These are phyloP conservation scores for Lipomyces lipofer DNA, from an alignment of 805 yeast species.

Conservation along the genomic window DNA sequence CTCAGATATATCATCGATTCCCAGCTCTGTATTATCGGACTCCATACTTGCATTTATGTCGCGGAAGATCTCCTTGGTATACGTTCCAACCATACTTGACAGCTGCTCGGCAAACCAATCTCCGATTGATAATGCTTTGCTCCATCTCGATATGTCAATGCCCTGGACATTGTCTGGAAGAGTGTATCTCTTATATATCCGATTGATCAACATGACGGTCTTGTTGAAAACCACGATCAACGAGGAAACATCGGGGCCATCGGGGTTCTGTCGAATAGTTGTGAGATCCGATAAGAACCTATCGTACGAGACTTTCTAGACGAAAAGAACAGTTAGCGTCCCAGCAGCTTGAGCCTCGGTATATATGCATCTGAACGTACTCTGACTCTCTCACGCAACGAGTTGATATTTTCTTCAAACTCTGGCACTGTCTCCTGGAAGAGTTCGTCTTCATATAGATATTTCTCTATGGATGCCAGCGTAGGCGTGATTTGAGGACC, in stretches of 20 bases:
- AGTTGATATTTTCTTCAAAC: slow-evolving; percentile 5
- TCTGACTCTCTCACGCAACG: neutral
- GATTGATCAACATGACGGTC: neutral
- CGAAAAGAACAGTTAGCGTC: neutral
- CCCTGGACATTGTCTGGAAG: neutral
- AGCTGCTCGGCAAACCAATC: slow-evolving; percentile 11
- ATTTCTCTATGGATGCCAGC: slow-evolving; percentile 14
- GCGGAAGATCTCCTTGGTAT: neutral
- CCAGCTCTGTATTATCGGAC: slow-evolving; percentile 32
- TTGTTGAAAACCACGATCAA: slow-evolving; percentile 4
- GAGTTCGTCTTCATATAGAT: slow-evolving; percentile 8
- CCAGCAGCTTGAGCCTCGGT: neutral
- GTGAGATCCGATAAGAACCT: neutral
- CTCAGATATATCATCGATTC: slow-evolving; percentile 58
- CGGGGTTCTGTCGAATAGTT: neutral
- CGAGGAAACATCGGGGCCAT: slow-evolving; percentile 2
- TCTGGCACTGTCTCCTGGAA: slow-evolving; percentile 12
- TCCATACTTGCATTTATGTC: slow-evolving; percentile 29
- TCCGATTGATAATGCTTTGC: slow-evolving; percentile 2
- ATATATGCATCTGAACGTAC: neutral
- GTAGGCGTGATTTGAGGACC: neutral
- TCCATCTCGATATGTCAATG: slow-evolving; percentile 16
- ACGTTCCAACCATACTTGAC: slow-evolving; percentile 4
- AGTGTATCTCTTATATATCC: slow-evolving; percentile 4
- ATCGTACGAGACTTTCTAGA: slow-evolving; percentile 9